Evolutionary conservation across 2,329 filamentous ascomycete genomes (phyloP), one percentile per base, ranked within the genome.

Genomic region (Leptographium wingfieldii): DNA sequence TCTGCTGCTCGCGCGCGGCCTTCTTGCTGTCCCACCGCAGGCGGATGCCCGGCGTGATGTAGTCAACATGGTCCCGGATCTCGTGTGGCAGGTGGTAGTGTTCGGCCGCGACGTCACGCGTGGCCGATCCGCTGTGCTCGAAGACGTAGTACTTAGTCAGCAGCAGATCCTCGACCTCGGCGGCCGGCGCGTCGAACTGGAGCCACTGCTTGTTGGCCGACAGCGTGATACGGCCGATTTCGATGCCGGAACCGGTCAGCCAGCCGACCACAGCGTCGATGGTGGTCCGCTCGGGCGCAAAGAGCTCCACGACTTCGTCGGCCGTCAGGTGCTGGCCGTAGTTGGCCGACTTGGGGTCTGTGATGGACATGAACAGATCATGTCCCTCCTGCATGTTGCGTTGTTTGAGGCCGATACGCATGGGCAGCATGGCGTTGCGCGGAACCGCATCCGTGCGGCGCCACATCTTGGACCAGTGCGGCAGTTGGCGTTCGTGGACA

Each of bases 1-100:
- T 40, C 10, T 12, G 31, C 29, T n/a, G 49, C 49, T 61, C 33
- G 27, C 9, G 49, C 29, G 58, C 46, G 25, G 25, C 48, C 51
- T 52, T 58, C 27, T 35, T 10, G 27, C 16, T 35, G 29, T 49
- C 49, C 49, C 27, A 49, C 16, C 70, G 69, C n/a, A 82, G 71
- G 62, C 78, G 79, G 63, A 80, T 75, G 19, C 79, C 79, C 0
- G 80, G 80, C 0, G 76, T 82, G 46, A 83, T 75, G 67, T 81
- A 82, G 68, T 83, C 80, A 57, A 83, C 71, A 60, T 82, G 77
- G 12, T 71, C 63, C 52, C 72, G 72, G 16, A 82, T 64, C 49
- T 74, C 67, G 33, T 71, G 70, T 1, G 80, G 80, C 5, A 82
- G 68, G 61, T 79, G 77, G 66, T 69, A 70, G 61, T 66, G 63